phyloP scores from a whole-genome alignment of 192 early-diverging fungal genomes.

The Piromyces sp. region DNA sequence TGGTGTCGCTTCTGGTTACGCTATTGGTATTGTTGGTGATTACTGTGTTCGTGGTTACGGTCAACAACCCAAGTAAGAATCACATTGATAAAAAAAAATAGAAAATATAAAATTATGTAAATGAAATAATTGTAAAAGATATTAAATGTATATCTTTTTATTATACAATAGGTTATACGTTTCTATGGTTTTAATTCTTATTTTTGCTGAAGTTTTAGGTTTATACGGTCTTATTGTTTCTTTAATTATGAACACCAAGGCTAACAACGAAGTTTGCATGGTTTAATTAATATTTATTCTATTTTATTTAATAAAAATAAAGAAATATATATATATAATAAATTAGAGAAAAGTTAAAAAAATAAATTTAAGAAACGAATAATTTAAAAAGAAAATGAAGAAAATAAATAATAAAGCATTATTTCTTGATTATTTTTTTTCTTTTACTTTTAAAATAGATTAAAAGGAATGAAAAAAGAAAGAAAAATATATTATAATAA shows the following conservation, averaged over 20 bases:
- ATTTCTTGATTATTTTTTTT: not conserved
- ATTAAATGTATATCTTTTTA: conserved; percentile 22
- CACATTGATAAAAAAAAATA: too few species aligned
- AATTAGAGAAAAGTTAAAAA: not conserved
- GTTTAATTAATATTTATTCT: not conserved
- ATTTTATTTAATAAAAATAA: not conserved
- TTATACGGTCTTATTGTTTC: conserved; percentile 38
- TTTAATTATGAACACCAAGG: conserved; percentile 5
- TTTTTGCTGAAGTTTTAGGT: conserved; percentile 78
- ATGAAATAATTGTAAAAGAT: too few species aligned
- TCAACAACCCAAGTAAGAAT: conserved; percentile 45
- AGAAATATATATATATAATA: not conserved
- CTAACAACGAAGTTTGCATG: not conserved
- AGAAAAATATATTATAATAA: not conserved
- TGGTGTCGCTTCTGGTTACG: conserved; percentile 76
- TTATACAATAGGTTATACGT: conserved; percentile 38
- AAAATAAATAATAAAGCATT: not conserved
- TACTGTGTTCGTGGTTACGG: conserved; percentile 66
- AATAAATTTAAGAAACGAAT: not conserved
- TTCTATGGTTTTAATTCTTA: conserved; percentile 71
- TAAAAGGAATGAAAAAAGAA: not conserved
- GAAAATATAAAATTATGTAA: too few species aligned
- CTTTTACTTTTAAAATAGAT: not conserved
- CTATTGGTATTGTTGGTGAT: conserved; percentile 81
- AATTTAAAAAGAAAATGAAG: not conserved